Evolutionary conservation across 139 green algal species (phyloP).

Genomic region (Picochlorum sp.): DNA sequence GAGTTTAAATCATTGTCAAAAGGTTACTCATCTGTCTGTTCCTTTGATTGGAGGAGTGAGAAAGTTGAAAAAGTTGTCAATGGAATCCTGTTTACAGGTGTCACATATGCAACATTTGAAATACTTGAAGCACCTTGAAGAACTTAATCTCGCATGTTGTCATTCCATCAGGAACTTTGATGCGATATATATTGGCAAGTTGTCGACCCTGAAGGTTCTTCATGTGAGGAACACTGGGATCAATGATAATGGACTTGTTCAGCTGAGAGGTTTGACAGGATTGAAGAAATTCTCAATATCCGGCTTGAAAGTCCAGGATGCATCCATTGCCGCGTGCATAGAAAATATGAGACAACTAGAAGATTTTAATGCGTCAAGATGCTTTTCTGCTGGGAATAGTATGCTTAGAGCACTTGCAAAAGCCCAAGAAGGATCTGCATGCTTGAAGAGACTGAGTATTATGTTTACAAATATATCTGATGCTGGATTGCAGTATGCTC

Average conservation of each 20-base stretch:
- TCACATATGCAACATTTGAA: slow-evolving; percentile 4
- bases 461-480: neutral
- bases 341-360: slow-evolving; percentile 7
- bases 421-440: neutral
- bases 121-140: neutral
- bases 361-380: slow-evolving; percentile 21
- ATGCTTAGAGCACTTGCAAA: slow-evolving; percentile 6
- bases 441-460: slow-evolving; percentile 5
- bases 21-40: neutral
- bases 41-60: neutral
- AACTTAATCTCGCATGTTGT: slow-evolving; percentile 42
- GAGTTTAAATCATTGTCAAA: neutral
- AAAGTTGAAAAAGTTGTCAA: neutral
- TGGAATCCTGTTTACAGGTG: slow-evolving; percentile 7
- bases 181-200: slow-evolving; percentile 10
- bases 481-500: neutral
- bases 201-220: slow-evolving; percentile 21
- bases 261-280: slow-evolving; percentile 2
- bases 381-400: slow-evolving; percentile 18
- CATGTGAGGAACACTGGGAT: slow-evolving; percentile 26
- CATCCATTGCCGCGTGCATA: slow-evolving; percentile 11
- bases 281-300: slow-evolving; percentile 12
- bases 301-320: slow-evolving; percentile 6
- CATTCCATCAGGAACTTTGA: slow-evolving; percentile 19
- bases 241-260: slow-evolving; percentile 6